These are phyloP conservation scores for Aureobasidium sp. DNA, from an alignment of 2,329 filamentous ascomycete species.

Conservation along the genomic window DNA sequence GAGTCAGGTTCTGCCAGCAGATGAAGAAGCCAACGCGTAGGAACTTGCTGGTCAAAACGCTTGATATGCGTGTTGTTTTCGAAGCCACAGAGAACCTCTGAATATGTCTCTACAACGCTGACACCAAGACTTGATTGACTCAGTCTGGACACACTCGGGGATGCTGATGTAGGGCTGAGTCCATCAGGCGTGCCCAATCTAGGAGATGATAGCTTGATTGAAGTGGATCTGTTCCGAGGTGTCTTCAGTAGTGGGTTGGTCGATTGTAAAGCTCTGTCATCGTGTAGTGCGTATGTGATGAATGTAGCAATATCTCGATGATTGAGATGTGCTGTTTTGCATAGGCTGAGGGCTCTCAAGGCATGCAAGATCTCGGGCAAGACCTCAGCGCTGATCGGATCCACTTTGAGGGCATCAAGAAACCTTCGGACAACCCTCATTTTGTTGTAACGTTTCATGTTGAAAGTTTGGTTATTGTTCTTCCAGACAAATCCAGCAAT, in stretches of 20 bases:
- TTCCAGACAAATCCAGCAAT: constrained; percentile 82
- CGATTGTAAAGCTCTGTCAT: constrained; percentile 24
- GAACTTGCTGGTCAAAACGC: constrained; percentile 89
- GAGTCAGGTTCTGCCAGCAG: constrained; percentile 80
- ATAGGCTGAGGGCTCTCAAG: constrained; percentile 71
- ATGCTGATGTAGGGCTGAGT: not conserved
- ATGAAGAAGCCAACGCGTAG: constrained; percentile 74
- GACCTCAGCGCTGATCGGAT: constrained; percentile 64
- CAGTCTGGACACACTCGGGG: not conserved
- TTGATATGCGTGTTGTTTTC: constrained; percentile 62
- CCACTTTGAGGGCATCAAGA: constrained; percentile 82
- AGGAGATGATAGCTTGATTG: not conserved
- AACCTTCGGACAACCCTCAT: constrained; percentile 94
- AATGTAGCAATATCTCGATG: constrained; percentile 83
- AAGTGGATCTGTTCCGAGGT: constrained; percentile 1
- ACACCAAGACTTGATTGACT: constrained; percentile 65
- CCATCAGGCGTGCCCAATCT: not conserved
- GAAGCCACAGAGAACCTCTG: constrained; percentile 68
- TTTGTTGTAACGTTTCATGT: constrained; percentile 73
- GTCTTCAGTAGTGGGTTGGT: not conserved
- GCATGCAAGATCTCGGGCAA: constrained; percentile 70
- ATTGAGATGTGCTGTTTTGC: constrained; percentile 74
- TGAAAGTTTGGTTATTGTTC: constrained; percentile 89
- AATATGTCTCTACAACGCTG: constrained; percentile 69
- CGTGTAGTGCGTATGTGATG: constrained; percentile 85